Evolutionary conservation across 1,139 yeast species (phyloP).

Genomic region (Eremothecium gossypii): DNA sequence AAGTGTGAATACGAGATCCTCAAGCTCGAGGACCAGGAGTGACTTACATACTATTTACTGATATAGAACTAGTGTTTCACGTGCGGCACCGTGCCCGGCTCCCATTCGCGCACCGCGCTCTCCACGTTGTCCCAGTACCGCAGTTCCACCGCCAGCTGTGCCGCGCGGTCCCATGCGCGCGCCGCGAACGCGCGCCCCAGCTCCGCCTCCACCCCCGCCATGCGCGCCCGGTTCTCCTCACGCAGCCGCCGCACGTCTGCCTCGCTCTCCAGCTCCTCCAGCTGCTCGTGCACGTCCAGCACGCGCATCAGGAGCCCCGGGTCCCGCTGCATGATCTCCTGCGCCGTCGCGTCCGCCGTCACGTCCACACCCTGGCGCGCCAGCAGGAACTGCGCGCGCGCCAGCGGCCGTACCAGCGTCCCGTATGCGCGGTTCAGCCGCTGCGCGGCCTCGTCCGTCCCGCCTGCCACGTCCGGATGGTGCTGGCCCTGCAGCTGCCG

Average conservation of each 20-base stretch:
- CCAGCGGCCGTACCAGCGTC: slow-evolving; percentile 58
- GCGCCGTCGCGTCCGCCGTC: slow-evolving; percentile 31
- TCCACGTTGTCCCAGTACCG: slow-evolving; percentile 81
- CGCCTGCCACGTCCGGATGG: slow-evolving; percentile 65
- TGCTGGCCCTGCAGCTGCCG: slow-evolving; percentile 58
- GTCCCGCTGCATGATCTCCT: slow-evolving; percentile 33
- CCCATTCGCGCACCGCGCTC: slow-evolving; percentile 70
- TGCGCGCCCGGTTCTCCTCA: slow-evolving; percentile 47
- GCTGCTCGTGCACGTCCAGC: slow-evolving; percentile 69
- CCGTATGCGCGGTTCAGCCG: slow-evolving; percentile 68
- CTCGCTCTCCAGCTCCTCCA: slow-evolving; percentile 54
- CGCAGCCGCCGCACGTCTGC: slow-evolving; percentile 47
- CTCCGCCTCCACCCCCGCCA: slow-evolving; percentile 34
- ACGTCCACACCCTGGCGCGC: slow-evolving; percentile 37
- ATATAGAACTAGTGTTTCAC: slow-evolving; percentile 42
- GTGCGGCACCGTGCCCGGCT: slow-evolving; percentile 56
- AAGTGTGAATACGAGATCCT: slow-evolving; percentile 57
- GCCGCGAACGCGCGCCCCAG: slow-evolving; percentile 30
- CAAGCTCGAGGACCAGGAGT: slow-evolving; percentile 1
- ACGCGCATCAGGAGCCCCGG: slow-evolving; percentile 62
- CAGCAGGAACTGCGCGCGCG: slow-evolving; percentile 54
- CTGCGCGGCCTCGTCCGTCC: slow-evolving; percentile 27
- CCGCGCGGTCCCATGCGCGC: slow-evolving; percentile 39
- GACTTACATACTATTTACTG: not conserved
- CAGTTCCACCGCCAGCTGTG: slow-evolving; percentile 57